Percentiles rank a stretch among this genome's conserved stretches.
Conservation (phyloP, 192 early-diverging fungal genomes). For the Backusella macrospora region DNA sequence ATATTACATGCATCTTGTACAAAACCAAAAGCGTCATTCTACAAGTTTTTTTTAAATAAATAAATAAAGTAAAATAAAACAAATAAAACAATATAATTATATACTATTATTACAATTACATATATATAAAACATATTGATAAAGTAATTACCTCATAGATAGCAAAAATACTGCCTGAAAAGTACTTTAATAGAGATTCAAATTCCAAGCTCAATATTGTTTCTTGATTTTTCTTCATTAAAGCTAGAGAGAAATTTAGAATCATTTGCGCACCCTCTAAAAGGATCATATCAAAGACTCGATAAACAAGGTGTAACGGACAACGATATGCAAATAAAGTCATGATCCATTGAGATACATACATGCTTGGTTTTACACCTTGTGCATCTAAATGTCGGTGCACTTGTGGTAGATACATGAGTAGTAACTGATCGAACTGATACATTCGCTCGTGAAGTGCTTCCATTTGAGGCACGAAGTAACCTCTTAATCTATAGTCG, state of each 20-base stretch:
- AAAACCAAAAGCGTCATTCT: conserved; percentile 71
- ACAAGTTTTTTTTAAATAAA: neutral
- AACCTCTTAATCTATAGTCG: conserved; percentile 82
- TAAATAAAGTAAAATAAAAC: neutral
- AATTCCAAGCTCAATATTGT: conserved; percentile 81
- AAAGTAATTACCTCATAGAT: conserved; percentile 64
- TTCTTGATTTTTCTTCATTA: conserved; percentile 82
- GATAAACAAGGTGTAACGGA: conserved; percentile 88
- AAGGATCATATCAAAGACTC: conserved; percentile 92
- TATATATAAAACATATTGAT: no score
- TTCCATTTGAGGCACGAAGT: conserved; percentile 91
- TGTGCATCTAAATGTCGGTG: conserved; percentile 79
- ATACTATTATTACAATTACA: neutral
- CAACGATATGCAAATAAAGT: conserved; percentile 98
- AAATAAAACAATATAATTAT: neutral
- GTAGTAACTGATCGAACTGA: conserved; percentile 88
- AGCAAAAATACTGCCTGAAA: conserved; percentile 88
- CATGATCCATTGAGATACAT: conserved; percentile 99
- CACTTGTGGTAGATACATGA: conserved; percentile 78
- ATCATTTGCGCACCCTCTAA: conserved; percentile 88
- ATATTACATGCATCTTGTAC: conserved; percentile 83
- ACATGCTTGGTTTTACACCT: conserved; percentile 91
- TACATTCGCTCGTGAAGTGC: conserved; percentile 83
- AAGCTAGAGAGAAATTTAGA: conserved; percentile 83
- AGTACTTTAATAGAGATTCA: conserved; percentile 82